Evolutionary conservation across 768 basidiomycete genomes (phyloP).

Genomic region (Baorangia bicolor): DNA sequence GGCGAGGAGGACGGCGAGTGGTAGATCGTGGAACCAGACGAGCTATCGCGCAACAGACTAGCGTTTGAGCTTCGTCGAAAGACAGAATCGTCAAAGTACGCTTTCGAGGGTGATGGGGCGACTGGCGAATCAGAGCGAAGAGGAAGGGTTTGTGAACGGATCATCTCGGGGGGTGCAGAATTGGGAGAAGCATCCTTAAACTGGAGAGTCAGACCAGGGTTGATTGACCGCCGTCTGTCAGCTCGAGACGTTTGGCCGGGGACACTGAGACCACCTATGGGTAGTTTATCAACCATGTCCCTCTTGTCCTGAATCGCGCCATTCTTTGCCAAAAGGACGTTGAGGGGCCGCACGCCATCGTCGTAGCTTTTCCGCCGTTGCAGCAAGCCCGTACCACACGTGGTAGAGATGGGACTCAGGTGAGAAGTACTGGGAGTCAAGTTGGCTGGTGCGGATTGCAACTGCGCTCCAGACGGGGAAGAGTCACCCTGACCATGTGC

Average conservation of each 20-base stretch:
- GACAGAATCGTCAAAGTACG: slow-evolving; percentile 13
- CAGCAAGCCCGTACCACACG: background rate
- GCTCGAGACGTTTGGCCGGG: slow-evolving; percentile 35
- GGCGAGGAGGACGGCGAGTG: slow-evolving; percentile 42
- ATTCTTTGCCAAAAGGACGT: slow-evolving; percentile 31
- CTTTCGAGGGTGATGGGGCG: slow-evolving; percentile 17
- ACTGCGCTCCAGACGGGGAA: background rate
- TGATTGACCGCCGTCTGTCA: slow-evolving; percentile 54
- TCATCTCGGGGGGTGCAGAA: slow-evolving; percentile 26
- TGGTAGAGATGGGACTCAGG: slow-evolving; percentile 23
- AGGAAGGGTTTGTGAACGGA: slow-evolving; percentile 32
- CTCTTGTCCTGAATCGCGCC: slow-evolving; percentile 11
- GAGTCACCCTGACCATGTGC: background rate
- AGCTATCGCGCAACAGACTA: slow-evolving; percentile 27
- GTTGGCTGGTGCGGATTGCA: slow-evolving; percentile 21
- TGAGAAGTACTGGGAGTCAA: slow-evolving; percentile 8
- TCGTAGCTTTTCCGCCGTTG: slow-evolving; percentile 46
- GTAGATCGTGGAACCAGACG: slow-evolving; percentile 31
- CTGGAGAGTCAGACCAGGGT: slow-evolving; percentile 46
- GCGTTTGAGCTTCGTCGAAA: slow-evolving; percentile 24
- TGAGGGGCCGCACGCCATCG: slow-evolving; percentile 41
- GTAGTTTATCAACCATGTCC: slow-evolving; percentile 4
- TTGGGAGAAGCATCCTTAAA: slow-evolving; percentile 10
- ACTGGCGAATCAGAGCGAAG: slow-evolving; percentile 26
- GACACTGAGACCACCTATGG: slow-evolving; percentile 23